Evolutionary conservation across 495 filamentous ascomycete species (phyloP), one percentile per base, ranked within the genome.

Genomic region (Penicillium canescens): DNA sequence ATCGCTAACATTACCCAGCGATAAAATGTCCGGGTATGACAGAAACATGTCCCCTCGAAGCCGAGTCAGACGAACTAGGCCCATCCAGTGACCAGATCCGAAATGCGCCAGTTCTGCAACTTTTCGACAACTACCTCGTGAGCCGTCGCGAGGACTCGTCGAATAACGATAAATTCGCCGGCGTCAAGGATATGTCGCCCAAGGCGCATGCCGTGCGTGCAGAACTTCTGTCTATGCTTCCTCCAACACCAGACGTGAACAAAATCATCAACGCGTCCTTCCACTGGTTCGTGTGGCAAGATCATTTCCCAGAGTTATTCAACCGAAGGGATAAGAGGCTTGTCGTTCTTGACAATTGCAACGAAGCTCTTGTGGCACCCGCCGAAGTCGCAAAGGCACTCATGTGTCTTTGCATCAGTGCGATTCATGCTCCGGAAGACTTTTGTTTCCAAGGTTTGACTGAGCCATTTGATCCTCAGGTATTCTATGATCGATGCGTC

Each of bases 111-210:
- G 57, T 77, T 1, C 23, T 78, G 24, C 72, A 70, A 41, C 45
- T 78, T 0, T 74, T 78, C 42, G 67, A 77, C 47, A 75, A 74
- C 21, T 64, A 74, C 26, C 55, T 77, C 16, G 47, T 76, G 24
- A 68, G 59, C 23, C 69, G 72, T n/a, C 61, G 50, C 12, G 61
- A 67, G 13, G 65, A 69, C 31, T 44, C 54, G 10, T 58, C 55
- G 1, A 56, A 41, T 6, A 56, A 67, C 41, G 66, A 71, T n/a
- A 57, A 54, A 14, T 61, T 65, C 23, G 44, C 51, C 12, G 68
- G 65, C 26, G 46, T 50, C 9, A 55, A 54, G 21, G 60, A 67
- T n/a, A 59, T 63, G 34, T 69, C 65, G 16, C 54, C 63, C 16
- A 69, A 73, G 28, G 67, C 68, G 31, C 51, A 52, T 35, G 54